Conservation (phyloP, 129 eudicot genomes). For the sunflower (Helianthus annuus) region DNA sequence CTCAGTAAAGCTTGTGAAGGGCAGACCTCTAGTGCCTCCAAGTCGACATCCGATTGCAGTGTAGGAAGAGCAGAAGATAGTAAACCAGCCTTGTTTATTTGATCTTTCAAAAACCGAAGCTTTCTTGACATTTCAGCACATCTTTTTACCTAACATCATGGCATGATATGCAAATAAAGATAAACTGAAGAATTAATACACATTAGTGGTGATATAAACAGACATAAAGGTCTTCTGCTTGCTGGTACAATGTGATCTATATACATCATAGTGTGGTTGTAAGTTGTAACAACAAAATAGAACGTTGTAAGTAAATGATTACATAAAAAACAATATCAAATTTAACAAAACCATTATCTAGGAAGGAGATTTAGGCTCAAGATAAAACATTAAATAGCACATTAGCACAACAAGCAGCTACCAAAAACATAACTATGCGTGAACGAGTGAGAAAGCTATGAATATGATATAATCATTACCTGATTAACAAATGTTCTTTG, state of each 20-base stretch:
- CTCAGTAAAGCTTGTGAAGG: background rate
- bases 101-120: conserved; percentile 86
- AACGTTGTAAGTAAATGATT: conserved; percentile 6
- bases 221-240: background rate
- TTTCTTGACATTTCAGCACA: conserved; percentile 99
- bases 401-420: conserved; percentile 10
- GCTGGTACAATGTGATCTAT: conserved; percentile 11
- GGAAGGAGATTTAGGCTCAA: background rate
- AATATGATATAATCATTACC: conserved; percentile 45
- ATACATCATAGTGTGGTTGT: conserved; percentile 14
- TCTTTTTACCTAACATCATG: conserved; percentile 69
- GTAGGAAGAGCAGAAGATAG: conserved; percentile 58
- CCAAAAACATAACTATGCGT: conserved; percentile 19
- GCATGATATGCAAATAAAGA: conserved; percentile 17
- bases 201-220: conserved; percentile 5
- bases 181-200: conserved; percentile 15
- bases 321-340: conserved; percentile 9
- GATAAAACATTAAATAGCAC: conserved; percentile 1
- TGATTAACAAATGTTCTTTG: conserved; percentile 95
- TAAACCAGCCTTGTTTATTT: conserved; percentile 81
- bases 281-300: conserved; percentile 4
- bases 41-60: conserved; percentile 64
- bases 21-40: conserved; percentile 88
- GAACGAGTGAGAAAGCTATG: background rate
- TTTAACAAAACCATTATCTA: conserved; percentile 5